Evolutionary conservation across 306 rosid genomes (phyloP), one percentile per base, ranked within the genome.

Genomic region (Prunus mume): DNA sequence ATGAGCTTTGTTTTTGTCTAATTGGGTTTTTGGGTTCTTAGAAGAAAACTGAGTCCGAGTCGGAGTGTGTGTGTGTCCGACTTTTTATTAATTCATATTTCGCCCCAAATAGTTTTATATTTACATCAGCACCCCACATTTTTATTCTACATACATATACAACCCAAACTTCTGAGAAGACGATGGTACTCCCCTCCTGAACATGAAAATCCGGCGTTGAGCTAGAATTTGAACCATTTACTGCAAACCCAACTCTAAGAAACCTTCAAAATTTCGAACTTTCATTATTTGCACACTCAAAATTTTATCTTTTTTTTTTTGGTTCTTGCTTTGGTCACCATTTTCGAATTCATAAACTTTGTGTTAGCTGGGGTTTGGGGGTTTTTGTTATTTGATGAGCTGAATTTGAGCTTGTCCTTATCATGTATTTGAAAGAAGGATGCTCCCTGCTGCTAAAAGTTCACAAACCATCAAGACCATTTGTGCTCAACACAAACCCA

Each of bases 341-440:
- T 30, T 58, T 18, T 54, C 75, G 0, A 69, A 69, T 50, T 28
- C 61, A 0, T 51, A 28, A 54, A n/a, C 65, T 71, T 32, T 34
- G 8, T 19, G 9, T 72, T 18, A 43, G n/a, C 45, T 41, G 15
- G 68, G 43, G 68, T 24, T 9, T 72, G n/a, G 34, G 19, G 7
- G 5, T 22, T 58, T 41, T 9, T 17, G 14, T 17, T 17, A 4
- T 62, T 50, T 43, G n/a, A 19, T 12, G 17, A 50, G 62, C 64
- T 49, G 10, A 64, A 34, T 28, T 62, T 75, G 51, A 75, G 14
- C 73, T 15, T 6, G 18, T 1, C 3, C 30, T 15, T 65, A 17
- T 38, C 51, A 91, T 91, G 99, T 83, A 92, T 80, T 60, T 95
- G 79, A 92, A 76, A 85, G 79, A 85, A 17, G 92, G 98, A 24